These are phyloP conservation scores for Melanopsichium pennsylvanicum DNA, from an alignment of 1,284 basidiomycete genomes.

Conservation along the genomic window DNA sequence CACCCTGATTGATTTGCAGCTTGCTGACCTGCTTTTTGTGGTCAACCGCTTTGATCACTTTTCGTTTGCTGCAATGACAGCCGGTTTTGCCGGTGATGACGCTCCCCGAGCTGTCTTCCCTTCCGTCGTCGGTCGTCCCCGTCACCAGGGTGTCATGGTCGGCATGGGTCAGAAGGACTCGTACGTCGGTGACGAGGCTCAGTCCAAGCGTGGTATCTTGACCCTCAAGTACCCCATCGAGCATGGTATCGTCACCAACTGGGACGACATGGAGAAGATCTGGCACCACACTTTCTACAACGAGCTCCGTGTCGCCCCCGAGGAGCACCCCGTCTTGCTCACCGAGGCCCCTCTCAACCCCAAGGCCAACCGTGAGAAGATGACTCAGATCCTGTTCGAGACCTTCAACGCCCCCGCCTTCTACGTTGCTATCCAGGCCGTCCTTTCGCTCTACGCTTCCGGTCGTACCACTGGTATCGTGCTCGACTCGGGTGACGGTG, in stretches of 20 bases:
- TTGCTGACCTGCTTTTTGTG: neutral
- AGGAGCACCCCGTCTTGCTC: slow-evolving; percentile 92
- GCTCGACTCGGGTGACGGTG: slow-evolving; percentile 91
- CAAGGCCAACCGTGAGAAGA: slow-evolving; percentile 93
- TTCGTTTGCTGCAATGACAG: slow-evolving; percentile 11
- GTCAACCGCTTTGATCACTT: neutral
- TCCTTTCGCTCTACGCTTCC: slow-evolving; percentile 88
- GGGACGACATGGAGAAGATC: slow-evolving; percentile 70
- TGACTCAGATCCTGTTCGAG: slow-evolving; percentile 98
- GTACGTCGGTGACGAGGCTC: slow-evolving; percentile 78
- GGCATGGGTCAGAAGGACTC: slow-evolving; percentile 69
- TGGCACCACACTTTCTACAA: slow-evolving; percentile 68
- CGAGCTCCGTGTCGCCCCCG: slow-evolving; percentile 70
- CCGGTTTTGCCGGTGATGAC: slow-evolving; percentile 76
- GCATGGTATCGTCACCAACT: slow-evolving; percentile 86
- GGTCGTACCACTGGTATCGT: slow-evolving; percentile 93
- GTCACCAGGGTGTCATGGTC: slow-evolving; percentile 90
- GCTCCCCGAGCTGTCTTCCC: slow-evolving; percentile 80
- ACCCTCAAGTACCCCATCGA: slow-evolving; percentile 76
- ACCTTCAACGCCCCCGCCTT: slow-evolving; percentile 93
- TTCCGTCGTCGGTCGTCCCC: slow-evolving; percentile 83
- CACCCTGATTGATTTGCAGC: neutral
- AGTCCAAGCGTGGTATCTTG: slow-evolving; percentile 93
- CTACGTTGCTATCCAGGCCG: slow-evolving; percentile 92
- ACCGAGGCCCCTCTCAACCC: slow-evolving; percentile 95